Conservation (phyloP, 1,284 basidiomycete species). For the Sporisorium sorghi region DNA sequence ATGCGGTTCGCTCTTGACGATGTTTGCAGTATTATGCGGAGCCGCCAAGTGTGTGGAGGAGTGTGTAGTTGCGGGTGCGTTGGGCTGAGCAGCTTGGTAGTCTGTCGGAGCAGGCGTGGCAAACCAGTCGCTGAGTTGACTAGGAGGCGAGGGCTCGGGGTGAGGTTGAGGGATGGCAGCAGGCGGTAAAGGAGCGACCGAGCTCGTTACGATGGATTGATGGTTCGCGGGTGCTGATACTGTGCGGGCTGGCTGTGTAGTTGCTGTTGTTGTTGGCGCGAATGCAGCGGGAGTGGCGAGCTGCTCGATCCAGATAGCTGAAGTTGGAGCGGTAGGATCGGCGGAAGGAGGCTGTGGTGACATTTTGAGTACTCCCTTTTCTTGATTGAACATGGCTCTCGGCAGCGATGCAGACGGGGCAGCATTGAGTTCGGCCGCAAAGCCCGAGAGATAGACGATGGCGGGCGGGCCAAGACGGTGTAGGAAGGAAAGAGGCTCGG, state of each 20-base stretch:
- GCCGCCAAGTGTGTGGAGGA: not conserved
- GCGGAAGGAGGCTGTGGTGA: constrained; percentile 24
- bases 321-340: constrained; percentile 26
- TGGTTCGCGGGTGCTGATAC: not conserved
- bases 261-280: not conserved
- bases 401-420: not conserved
- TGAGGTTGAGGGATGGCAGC: not conserved
- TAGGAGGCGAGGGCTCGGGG: constrained; percentile 13
- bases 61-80: not conserved
- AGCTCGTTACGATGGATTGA: not conserved
- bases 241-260: not conserved
- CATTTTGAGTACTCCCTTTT: constrained; percentile 37
- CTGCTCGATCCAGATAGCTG: constrained; percentile 40
- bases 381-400: constrained; percentile 6
- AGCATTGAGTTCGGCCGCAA: constrained; percentile 18
- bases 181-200: not conserved
- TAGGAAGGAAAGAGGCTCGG: constrained; percentile 27
- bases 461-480: constrained; percentile 29
- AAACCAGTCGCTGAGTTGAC: constrained; percentile 43
- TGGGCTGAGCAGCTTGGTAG: not conserved
- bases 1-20: constrained; percentile 29
- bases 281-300: constrained; percentile 13
- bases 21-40: not conserved
- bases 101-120: constrained; percentile 29
- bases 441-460: constrained; percentile 35